Conservation (phyloP, 495 filamentous ascomycete genomes). For the Talaromyces stipitatus region DNA sequence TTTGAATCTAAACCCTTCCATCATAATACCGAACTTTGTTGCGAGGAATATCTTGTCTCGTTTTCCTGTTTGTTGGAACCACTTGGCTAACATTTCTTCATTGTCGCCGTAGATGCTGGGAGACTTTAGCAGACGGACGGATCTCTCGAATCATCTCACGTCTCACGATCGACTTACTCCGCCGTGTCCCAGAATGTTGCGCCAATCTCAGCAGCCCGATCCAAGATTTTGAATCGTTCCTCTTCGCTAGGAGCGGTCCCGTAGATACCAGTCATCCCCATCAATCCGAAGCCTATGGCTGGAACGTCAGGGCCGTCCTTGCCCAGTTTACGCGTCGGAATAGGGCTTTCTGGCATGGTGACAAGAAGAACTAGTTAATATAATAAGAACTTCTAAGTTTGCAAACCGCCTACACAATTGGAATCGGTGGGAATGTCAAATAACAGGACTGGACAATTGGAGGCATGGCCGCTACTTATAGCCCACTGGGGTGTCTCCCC, state of each 20-base stretch:
- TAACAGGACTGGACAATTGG: not conserved
- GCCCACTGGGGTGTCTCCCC: not conserved
- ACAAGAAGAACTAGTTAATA: not conserved
- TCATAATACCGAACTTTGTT: conserved; percentile 40
- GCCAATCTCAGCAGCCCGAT: conserved; percentile 33
- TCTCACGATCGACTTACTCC: conserved; percentile 25
- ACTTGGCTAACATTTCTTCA: not conserved
- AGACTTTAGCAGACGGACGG: not conserved
- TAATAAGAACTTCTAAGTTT: no score
- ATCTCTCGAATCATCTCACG: no score
- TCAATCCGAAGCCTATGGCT: not conserved
- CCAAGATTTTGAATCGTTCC: conserved; percentile 32
- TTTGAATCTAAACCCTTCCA: conserved; percentile 23
- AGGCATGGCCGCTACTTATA: not conserved
- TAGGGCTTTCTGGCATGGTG: not conserved
- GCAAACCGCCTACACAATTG: no score
- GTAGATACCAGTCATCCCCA: not conserved
- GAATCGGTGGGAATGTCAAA: not conserved
- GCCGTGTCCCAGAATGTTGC: conserved; percentile 27
- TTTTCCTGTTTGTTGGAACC: conserved; percentile 30
- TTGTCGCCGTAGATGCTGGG: not conserved
- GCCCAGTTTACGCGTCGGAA: not conserved
- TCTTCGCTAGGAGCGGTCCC: not conserved
- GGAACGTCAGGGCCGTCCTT: not conserved
- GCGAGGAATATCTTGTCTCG: conserved; percentile 47